Evolutionary conservation across 106 monocot species (phyloP), one percentile per base, ranked within the genome.

Genomic region (Acorus gramineus): DNA sequence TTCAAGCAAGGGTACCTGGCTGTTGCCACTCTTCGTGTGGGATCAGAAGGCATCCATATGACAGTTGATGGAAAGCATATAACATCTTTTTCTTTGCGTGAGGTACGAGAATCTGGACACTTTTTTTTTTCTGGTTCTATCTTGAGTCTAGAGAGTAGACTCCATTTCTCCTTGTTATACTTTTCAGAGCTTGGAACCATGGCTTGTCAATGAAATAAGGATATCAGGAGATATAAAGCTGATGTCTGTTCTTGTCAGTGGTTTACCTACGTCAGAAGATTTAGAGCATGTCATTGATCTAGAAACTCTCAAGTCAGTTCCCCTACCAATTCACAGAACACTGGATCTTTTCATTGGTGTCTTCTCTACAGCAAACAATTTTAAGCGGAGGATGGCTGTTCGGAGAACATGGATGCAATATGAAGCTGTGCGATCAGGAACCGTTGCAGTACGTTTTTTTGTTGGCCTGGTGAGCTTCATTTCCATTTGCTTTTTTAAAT

Each of bases 341-440:
- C 61, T 85, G 28, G 71, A 80, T 79, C 78, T 85, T 76, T 87
- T 90, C 53, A 76, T 96, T 66, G 95, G 95, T 6, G 70, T 96
- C 47, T 78, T 96, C 59, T 96, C 95, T 49, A 87, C 90, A 44
- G 87, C 95, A 63, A 96, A 96, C 66, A 96, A 96, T 71, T 96
- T 96, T 70, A 90, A 85, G 55, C 87, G 75, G 11, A 84, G 95
- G 75, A 96, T 90, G 95, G 81, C 95, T 8, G 73, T 96, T 70
- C 69, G 95, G 53, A 87, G 95, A 73, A 83, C 90, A 43, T 96
- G 95, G 95, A 82, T 96, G 87, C 95, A 96, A 52, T 96, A 78
- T 76, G 87, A 90, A 72, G 71, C 52, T 78, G 85, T 96, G 44
- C 67, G 68, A 42, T 83, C 84, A 53, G 85, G 84, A 66, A 44